Conservation (phyloP, 2,329 filamentous ascomycete species). For the Aspergillus sp. region DNA sequence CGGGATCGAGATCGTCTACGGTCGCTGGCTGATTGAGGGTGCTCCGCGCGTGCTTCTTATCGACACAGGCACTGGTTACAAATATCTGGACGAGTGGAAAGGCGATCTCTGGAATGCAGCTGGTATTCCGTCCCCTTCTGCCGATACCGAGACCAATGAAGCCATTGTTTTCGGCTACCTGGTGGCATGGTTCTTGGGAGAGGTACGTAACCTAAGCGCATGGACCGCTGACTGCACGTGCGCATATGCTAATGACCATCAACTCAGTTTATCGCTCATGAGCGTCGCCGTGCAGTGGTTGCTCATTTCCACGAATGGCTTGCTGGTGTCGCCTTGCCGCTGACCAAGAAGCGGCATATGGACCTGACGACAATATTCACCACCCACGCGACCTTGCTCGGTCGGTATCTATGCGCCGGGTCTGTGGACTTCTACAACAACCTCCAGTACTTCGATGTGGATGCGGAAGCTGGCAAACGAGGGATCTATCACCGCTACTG, state of each 20-base stretch:
- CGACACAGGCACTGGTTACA: slow-evolving; percentile 90
- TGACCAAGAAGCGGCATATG: slow-evolving; percentile 91
- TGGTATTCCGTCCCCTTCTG: slow-evolving; percentile 88
- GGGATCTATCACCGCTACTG: slow-evolving; percentile 99
- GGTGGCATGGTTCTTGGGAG: slow-evolving; percentile 96
- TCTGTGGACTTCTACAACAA: slow-evolving; percentile 99
- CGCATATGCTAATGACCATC: slow-evolving; percentile 18
- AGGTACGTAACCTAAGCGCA: slow-evolving; percentile 61
- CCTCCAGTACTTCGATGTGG: slow-evolving; percentile 92
- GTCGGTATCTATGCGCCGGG: slow-evolving; percentile 93
- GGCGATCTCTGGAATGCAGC: slow-evolving; percentile 89
- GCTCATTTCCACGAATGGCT: slow-evolving; percentile 99
- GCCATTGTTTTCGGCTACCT: slow-evolving; percentile 96
- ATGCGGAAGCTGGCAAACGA: slow-evolving; percentile 93
- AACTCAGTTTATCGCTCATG: slow-evolving; percentile 82
- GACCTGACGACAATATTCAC: slow-evolving; percentile 98
- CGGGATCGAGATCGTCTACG: slow-evolving; percentile 87
- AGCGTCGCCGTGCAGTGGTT: slow-evolving; percentile 88
- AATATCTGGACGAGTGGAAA: slow-evolving; percentile 95
- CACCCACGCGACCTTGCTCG: slow-evolving; percentile 92
- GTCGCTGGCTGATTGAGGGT: slow-evolving; percentile 95
- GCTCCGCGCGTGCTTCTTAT: slow-evolving; percentile 91
- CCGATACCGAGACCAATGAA: slow-evolving; percentile 94
- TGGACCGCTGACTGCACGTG: neutral
- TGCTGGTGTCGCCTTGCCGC: slow-evolving; percentile 85